Evolutionary conservation across 192 early-diverging fungal genomes (phyloP), one percentile per base, ranked within the genome.

Genomic region (Backusella westeae): DNA sequence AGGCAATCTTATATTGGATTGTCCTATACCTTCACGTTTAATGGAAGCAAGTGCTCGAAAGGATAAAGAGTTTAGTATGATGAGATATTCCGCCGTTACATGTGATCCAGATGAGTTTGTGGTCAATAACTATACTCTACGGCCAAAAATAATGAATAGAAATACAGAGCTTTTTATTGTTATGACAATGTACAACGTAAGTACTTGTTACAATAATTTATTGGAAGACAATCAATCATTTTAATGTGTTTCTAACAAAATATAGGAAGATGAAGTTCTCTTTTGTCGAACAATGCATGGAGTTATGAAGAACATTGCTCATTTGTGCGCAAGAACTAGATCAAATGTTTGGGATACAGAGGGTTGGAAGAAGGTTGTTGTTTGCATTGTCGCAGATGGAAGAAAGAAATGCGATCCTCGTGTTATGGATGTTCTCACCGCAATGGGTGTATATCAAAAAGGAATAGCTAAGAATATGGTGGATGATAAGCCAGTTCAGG

Each of bases 241-340:
- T 95, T 35, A 91, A 91, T n/a, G 92, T 95, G 14, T 21, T 19
- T 42, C 10, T 67, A 36, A 26, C 26, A 39, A 39, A 91, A 93
- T 88, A 82, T 87, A 88, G 79, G 97, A 98, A 85, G 96, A 97
- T 78, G 94, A 97, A 73, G 79, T 90, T 6, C 82, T 98, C 65
- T 98, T 98, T 81, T 91, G 87, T 81, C 92, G 94, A 84, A 94
- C 97, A 2, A 93, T 97, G 89, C 79, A 89, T 34, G 91, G 91
- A 0, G 90, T 97, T n/a, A 91, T 93, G 87, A 95, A 95, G 82
- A 99, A 99, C 84, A 93, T 99, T 86, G 88, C 90, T n/a, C 93
- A 97, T 84, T 81, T 97, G 73, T 94, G 93, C 83, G 88, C 90
- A 65, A 87, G 93, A 68, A 84, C 83, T 38, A 85, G 89, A 73